Conservation (phyloP, 2,329 filamentous ascomycete species). For the Ophiostoma sp. region DNA sequence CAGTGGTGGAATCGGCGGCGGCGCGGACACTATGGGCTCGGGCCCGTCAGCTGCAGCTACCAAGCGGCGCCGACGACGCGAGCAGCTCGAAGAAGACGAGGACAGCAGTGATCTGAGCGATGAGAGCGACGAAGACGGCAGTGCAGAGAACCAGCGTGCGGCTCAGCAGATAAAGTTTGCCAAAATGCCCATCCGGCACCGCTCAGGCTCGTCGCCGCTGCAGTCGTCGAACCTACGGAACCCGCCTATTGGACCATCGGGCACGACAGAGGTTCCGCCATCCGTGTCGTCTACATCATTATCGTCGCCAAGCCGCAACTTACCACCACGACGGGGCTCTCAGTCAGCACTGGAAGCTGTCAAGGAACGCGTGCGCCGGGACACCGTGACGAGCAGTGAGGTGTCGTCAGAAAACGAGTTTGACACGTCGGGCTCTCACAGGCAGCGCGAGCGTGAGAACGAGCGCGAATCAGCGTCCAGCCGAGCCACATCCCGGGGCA, state of each 20-base stretch:
- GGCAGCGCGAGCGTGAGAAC: conserved; percentile 54
- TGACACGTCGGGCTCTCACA: conserved; percentile 60
- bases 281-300: conserved; percentile 31
- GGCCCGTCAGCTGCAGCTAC: conserved; percentile 62
- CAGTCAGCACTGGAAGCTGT: conserved; percentile 65
- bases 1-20: not conserved
- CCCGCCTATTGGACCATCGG: conserved; percentile 40
- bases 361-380: conserved; percentile 63
- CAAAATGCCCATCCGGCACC: conserved; percentile 84
- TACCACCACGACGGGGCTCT: conserved; percentile 53
- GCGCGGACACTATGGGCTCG: not conserved
- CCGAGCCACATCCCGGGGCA: conserved; percentile 6
- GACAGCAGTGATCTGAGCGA: conserved; percentile 82
- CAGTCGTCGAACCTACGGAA: conserved; percentile 60
- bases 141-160: conserved; percentile 45
- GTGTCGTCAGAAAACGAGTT: conserved; percentile 78
- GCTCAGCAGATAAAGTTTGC: conserved; percentile 91
- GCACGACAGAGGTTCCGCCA: conserved; percentile 26
- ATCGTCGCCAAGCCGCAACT: conserved; percentile 41
- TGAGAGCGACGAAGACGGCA: conserved; percentile 56
- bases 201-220: conserved; percentile 83
- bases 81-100: conserved; percentile 78
- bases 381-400: conserved; percentile 77
- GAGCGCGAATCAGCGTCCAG: conserved; percentile 45
- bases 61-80: conserved; percentile 59